phyloP scores from a whole-genome alignment of 441 rosid species.

The Populus hybrid region DNA sequence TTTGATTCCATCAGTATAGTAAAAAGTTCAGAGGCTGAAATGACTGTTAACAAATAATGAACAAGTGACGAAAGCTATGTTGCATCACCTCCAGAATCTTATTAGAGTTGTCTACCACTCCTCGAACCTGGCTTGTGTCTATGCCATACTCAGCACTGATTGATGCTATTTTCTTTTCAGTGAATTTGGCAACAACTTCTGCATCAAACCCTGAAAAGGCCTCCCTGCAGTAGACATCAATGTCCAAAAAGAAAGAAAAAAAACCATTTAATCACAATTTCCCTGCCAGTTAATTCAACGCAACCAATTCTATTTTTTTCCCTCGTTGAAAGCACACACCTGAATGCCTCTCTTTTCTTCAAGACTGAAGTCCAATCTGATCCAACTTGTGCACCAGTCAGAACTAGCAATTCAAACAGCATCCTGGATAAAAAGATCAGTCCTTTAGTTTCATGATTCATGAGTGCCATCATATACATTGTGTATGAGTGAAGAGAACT shows the following conservation, averaged over 20 bases:
- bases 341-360: slow-evolving; percentile 50
- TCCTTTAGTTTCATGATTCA: background rate
- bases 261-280: background rate
- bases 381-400: slow-evolving; percentile 74
- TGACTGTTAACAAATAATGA: background rate
- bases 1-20: background rate
- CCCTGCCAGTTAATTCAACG: too few species aligned
- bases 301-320: background rate
- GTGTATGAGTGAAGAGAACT: background rate
- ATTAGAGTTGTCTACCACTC: slow-evolving; percentile 53
- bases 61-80: background rate
- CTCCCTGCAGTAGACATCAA: slow-evolving; percentile 36
- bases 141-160: slow-evolving; percentile 43
- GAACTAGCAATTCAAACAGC: slow-evolving; percentile 62
- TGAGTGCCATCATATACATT: background rate
- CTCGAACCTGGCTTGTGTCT: slow-evolving; percentile 56
- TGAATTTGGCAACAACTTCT: slow-evolving; percentile 45
- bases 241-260: background rate
- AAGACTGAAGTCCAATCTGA: slow-evolving; percentile 75
- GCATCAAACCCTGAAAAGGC: slow-evolving; percentile 63
- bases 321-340: slow-evolving; percentile 25
- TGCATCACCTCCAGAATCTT: slow-evolving; percentile 56
- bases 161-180: slow-evolving; percentile 52
- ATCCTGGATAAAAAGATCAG: slow-evolving; percentile 27
- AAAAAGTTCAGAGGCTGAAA: background rate